phyloP scores from a whole-genome alignment of 2,329 filamentous ascomycete genomes.

The Arthrobotrys sinensis region DNA sequence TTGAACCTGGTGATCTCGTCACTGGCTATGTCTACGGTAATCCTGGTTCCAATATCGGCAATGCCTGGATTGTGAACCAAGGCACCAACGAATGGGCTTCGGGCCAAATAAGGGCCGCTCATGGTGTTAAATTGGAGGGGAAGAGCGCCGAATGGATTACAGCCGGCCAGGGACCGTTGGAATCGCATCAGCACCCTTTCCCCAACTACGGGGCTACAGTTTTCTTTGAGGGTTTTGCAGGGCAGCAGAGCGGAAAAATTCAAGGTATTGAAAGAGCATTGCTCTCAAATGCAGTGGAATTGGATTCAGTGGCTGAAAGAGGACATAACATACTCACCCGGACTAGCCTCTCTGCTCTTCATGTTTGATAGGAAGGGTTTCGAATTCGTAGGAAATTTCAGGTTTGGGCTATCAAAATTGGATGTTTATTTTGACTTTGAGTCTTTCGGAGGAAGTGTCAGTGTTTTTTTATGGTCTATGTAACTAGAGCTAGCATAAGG shows the following conservation, averaged over 20 bases:
- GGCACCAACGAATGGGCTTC: background rate
- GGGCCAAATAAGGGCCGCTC: background rate
- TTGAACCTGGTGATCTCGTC: background rate
- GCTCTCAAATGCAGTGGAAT: background rate
- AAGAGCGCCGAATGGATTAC: constrained; percentile 6
- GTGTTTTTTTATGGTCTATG: no score
- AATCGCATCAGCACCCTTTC: background rate
- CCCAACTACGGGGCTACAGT: background rate
- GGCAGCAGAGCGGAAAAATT: background rate
- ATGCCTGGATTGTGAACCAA: background rate
- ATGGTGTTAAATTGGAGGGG: background rate
- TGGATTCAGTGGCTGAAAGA: background rate
- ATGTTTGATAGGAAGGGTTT: no score
- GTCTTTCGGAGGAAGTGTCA: no score
- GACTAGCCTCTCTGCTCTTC: background rate
- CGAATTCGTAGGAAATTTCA: no score
- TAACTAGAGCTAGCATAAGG: no score
- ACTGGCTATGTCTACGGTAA: background rate
- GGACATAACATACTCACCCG: background rate
- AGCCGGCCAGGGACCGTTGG: background rate
- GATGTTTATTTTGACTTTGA: no score
- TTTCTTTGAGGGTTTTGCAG: background rate
- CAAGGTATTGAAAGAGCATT: constrained; percentile 2
- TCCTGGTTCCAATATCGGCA: background rate
- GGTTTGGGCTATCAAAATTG: no score